Percentiles rank a stretch among this genome's conserved stretches.
These are phyloP conservation scores for Rhodamnia argentea DNA, from an alignment of 345 rosid genomes.

Conservation along the genomic window DNA sequence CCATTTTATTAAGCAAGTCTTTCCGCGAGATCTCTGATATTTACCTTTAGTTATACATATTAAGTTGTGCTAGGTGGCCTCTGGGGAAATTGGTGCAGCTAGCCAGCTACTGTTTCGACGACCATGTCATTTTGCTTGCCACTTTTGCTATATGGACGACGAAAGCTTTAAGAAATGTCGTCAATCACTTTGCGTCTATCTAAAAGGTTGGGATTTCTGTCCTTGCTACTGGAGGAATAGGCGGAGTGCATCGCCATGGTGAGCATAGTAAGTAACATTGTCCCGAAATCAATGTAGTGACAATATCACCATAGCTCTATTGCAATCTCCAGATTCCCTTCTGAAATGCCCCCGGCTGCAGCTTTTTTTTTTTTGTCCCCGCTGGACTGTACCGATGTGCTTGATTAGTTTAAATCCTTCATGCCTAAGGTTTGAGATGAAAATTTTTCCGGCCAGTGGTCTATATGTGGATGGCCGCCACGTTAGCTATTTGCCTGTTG, in stretches of 20 bases:
- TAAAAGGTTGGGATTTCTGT: constrained; percentile 76
- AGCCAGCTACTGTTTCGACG: constrained; percentile 73
- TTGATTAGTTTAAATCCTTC: not conserved
- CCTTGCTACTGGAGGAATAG: constrained; percentile 79
- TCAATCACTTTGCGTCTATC: not conserved
- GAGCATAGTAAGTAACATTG: constrained; percentile 39
- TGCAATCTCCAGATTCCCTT: not conserved
- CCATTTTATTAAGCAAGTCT: too few species aligned
- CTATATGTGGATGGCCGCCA: not conserved
- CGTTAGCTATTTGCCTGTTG: not conserved
- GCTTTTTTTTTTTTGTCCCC: not conserved
- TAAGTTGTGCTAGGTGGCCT: constrained; percentile 25
- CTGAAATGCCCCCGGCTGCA: not conserved
- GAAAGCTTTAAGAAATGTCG: not conserved
- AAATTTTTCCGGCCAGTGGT: not conserved
- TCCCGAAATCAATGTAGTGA: not conserved
- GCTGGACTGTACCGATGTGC: not conserved
- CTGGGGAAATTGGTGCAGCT: constrained; percentile 65
- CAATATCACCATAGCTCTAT: not conserved
- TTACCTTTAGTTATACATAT: too few species aligned
- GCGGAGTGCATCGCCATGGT: constrained; percentile 79
- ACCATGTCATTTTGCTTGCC: constrained; percentile 29
- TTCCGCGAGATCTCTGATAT: too few species aligned
- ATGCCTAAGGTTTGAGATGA: not conserved
- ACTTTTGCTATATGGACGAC: not conserved